Base-by-base conservation (phyloP, 2,329 filamentous ascomycete species). In the Aspergillus pseudoviridinutans region DNA sequence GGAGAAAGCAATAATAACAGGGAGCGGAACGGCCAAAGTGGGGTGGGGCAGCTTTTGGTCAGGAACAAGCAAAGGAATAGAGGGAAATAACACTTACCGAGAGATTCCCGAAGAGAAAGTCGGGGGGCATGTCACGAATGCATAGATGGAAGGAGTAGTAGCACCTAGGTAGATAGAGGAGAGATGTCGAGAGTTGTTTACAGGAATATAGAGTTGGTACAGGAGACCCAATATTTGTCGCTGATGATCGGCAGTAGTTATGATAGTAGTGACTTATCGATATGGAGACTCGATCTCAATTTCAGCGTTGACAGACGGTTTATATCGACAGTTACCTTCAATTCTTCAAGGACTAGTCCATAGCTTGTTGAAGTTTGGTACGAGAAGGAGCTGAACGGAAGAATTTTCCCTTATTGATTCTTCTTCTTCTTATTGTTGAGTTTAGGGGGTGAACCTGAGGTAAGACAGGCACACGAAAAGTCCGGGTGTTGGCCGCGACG, bases 11-110 rank as follows among this genome's bases (percentile, higher is more conserved):
- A 49, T 52, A 61, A 56, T 62, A 62, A 62, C 53, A 59, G 55
- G 58, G 58, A 50, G 61, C 57, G 56, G 63, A 64, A 60, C 59
- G 53, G 58, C 55, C 38, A 55, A 49, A 60, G 59, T 59, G 59
- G 55, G 57, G 57, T 62, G 60, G 60, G 56, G 61, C 58, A 54
- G 56, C 22, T 14, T 41, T 52, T 51, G 61, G 32, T 41, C 28
- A 53, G 17, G 20, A 38, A 44, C 20, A 42, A 20, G 17, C 32
- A 55, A 41, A 50, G 41, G 4, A 27, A 49, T 5, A 3, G 35
- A 49, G 24, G 12, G 9, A 42, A 29, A 51, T 22, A 49, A 8
- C 7, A 41, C 22, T 24, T 14, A 47, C 20, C 20, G 22, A 47
- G 44, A 47, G 44, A 27, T 24, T 24, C 10, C 22, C 10, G 10